Evolutionary conservation across 1,284 basidiomycete genomes (phyloP).

Genomic region (Fomitopsis palustris): DNA sequence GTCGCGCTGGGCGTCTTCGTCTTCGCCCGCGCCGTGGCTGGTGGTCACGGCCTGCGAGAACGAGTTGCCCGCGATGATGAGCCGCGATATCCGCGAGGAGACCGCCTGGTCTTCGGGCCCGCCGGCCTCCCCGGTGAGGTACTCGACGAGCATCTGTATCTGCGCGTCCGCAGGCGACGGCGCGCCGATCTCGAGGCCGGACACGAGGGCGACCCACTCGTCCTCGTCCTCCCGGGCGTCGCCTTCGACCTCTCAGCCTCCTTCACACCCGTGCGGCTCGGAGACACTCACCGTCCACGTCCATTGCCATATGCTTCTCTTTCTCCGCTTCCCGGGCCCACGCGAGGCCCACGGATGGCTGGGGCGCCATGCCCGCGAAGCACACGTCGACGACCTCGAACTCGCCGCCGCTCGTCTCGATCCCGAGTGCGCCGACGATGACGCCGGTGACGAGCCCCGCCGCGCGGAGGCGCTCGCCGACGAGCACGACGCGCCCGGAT

Average conservation of each 20-base stretch:
- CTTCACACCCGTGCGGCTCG: neutral
- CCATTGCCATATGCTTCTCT: conserved; percentile 36
- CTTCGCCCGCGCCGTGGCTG: conserved; percentile 27
- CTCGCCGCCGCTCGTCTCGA: conserved; percentile 86
- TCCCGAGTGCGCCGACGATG: conserved; percentile 86
- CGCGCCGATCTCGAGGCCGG: conserved; percentile 75
- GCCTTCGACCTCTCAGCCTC: neutral
- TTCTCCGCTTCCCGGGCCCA: conserved; percentile 28
- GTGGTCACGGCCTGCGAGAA: conserved; percentile 47
- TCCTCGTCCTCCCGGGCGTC: conserved; percentile 45
- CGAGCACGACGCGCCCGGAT: conserved; percentile 85
- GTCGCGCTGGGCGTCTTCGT: conserved; percentile 49
- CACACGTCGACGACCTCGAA: conserved; percentile 95
- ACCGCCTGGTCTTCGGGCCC: conserved; percentile 58
- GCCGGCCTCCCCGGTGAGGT: conserved; percentile 83
- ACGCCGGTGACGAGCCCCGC: conserved; percentile 83
- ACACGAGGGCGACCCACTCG: conserved; percentile 81
- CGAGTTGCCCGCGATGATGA: conserved; percentile 88
- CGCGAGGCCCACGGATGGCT: conserved; percentile 29
- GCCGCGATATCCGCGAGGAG: conserved; percentile 72
- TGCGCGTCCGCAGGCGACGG: conserved; percentile 66
- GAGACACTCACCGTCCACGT: conserved; percentile 38
- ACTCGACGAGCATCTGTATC: conserved; percentile 83
- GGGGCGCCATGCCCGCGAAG: conserved; percentile 78
- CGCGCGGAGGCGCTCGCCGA: conserved; percentile 62